Percentiles rank a stretch among this genome's conserved stretches.
phyloP scores from a whole-genome alignment of 768 basidiomycete genomes.

The Cystofilobasidium capitatum region DNA sequence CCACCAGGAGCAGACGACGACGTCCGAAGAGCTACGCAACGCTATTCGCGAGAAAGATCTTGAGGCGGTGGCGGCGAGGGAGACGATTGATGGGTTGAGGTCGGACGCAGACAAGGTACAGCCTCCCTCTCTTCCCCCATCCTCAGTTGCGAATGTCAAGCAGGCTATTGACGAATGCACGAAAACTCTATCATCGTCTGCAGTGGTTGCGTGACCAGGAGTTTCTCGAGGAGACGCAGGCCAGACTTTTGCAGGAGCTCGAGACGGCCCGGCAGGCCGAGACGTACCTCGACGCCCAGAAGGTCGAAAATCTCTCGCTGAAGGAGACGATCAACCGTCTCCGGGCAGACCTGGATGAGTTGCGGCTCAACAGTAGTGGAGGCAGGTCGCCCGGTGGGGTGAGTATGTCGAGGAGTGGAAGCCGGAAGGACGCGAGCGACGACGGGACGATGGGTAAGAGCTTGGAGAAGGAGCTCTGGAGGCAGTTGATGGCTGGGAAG shows the following conservation, averaged over 20 bases:
- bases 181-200: not conserved
- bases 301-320: constrained; percentile 22
- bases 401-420: not conserved
- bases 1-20: constrained; percentile 22
- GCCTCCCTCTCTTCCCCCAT: not conserved
- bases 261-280: constrained; percentile 22
- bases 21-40: constrained; percentile 18
- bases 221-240: constrained; percentile 12
- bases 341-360: constrained; percentile 23
- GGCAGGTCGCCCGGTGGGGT: no score
- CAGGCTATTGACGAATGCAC: no score
- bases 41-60: constrained; percentile 13
- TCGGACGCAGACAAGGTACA: constrained; percentile 16
- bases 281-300: constrained; percentile 22
- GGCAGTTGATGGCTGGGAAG: constrained; percentile 1
- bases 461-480: constrained; percentile 24
- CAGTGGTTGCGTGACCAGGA: constrained; percentile 13
- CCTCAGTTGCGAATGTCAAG: no score
- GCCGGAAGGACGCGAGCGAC: not conserved
- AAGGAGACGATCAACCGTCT: constrained; percentile 28
- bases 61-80: constrained; percentile 8
- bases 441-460: constrained; percentile 19
- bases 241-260: constrained; percentile 8
- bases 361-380: not conserved
- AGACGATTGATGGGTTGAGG: constrained; percentile 11